Evolutionary conservation across 2,329 filamentous ascomycete species (phyloP), one percentile per base, ranked within the genome.

Genomic region (Pseudocercospora pini-densiflorae): DNA sequence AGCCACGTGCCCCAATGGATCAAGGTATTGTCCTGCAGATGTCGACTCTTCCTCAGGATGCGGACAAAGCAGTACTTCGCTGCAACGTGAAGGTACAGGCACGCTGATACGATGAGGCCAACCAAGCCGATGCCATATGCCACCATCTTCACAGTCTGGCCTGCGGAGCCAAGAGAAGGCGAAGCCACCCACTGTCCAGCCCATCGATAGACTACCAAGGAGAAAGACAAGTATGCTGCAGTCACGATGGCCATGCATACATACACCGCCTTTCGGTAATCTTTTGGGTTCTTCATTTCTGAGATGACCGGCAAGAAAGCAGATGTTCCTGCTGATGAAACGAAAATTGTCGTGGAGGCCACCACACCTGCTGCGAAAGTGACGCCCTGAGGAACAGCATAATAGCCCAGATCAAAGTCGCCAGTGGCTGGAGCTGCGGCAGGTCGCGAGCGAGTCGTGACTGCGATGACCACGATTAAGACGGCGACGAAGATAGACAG

Each of bases 251-350:
- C 79, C 86, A 88, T 88, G 76, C 85, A 87, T 14, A 84, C 76
- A 72, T 84, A 88, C 0, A 90, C 80, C 0, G 88, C 84, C 75
- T 89, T 89, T 66, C 82, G 83, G 75, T 86, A 90, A 70, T 89
- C 86, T 21, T 80, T 80, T 0, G 88, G 88, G 31, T 82, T 81
- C 49, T 79, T 81, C 59, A 90, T 90, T 78, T 90, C 89, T 0
- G 85, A 86, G 61, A 90, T 90, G 65, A 90, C 86, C 4, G 87
- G 87, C 1, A 90, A 77, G 72, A 89, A 90, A 1, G 86, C 86
- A 0, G 84, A 85, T 0, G 87, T 89, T 19, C 85, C 73, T 0
- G 87, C 85, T 6, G 82, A 84, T 1, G 86, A 87, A 64, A 86
- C 84, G 77, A 89, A 88, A 68, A 90, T 89, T 1, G 85, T 88